These are phyloP conservation scores for Volvox africanus DNA, from an alignment of 139 green algal genomes.

Conservation along the genomic window DNA sequence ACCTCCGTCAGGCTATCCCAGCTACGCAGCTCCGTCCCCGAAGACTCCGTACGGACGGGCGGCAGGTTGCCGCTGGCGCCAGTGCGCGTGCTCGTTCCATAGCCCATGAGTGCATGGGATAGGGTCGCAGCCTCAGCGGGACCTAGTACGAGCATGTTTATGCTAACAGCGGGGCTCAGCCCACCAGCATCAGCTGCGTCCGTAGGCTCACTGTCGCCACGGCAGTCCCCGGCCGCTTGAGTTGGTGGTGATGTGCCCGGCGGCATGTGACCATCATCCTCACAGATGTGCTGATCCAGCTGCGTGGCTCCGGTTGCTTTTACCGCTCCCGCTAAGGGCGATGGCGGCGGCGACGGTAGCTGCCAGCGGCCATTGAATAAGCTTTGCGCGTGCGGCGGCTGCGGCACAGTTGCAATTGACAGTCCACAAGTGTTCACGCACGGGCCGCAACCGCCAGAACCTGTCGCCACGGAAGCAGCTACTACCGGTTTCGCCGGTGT, in stretches of 20 bases:
- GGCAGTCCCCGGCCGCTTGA: background rate
- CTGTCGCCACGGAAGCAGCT: background rate
- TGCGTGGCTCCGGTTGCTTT: background rate
- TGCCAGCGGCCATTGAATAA: background rate
- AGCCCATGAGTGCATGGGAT: background rate
- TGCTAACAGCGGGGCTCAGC: background rate
- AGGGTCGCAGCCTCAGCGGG: background rate
- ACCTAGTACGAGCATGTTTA: background rate
- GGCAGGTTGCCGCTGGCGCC: background rate
- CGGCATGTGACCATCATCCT: too few species aligned
- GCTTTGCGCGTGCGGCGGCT: background rate
- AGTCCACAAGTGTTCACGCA: background rate
- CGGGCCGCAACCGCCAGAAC: background rate
- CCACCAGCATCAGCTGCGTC: background rate
- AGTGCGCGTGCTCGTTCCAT: background rate
- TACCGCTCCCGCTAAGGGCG: background rate
- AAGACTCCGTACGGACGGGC: constrained; percentile 17
- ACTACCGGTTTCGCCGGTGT: too few species aligned
- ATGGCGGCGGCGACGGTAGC: background rate
- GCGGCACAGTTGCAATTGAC: background rate
- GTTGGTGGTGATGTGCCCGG: background rate
- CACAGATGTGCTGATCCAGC: too few species aligned
- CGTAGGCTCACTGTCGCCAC: background rate
- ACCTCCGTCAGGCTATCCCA: constrained; percentile 39
- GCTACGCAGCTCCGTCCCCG: constrained; percentile 10